These are phyloP conservation scores for Lactarius hengduanensis DNA, from an alignment of 768 basidiomycete species.

Conservation along the genomic window DNA sequence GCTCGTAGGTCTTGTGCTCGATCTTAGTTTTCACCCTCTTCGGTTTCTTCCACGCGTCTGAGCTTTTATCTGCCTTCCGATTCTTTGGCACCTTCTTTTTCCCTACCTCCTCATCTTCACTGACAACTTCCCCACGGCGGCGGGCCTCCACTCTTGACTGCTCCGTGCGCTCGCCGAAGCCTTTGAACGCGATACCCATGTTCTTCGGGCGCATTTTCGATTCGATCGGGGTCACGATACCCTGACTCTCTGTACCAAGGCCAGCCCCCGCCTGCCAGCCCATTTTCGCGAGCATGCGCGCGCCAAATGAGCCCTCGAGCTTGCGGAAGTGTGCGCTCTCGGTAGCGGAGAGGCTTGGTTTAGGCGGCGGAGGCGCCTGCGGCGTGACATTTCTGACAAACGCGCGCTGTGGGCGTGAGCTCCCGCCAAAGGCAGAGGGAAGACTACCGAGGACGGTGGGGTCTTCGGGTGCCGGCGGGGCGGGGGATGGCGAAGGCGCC, in stretches of 20 bases:
- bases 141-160: conserved; percentile 80
- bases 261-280: conserved; percentile 88
- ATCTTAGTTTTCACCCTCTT: conserved; percentile 83
- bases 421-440: conserved; percentile 42
- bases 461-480: conserved; percentile 39
- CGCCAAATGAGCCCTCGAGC: conserved; percentile 74
- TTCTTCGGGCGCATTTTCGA: conserved; percentile 80
- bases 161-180: conserved; percentile 85
- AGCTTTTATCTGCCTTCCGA: conserved; percentile 48
- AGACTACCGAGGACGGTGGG: conserved; percentile 37
- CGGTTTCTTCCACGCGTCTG: conserved; percentile 83
- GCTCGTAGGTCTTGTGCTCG: conserved; percentile 96
- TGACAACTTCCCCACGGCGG: conserved; percentile 68
- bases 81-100: conserved; percentile 52
- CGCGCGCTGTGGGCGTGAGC: conserved; percentile 42
- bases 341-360: conserved; percentile 52
- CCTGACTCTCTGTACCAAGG: conserved; percentile 70
- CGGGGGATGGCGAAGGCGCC: conserved; percentile 41
- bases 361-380: conserved; percentile 41
- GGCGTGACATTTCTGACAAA: conserved; percentile 58
- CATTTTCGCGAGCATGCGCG: conserved; percentile 91
- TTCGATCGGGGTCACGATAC: conserved; percentile 87
- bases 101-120: conserved; percentile 64
- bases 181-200: conserved; percentile 84
- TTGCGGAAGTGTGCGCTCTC: conserved; percentile 85